Percentiles rank a stretch among this genome's conserved stretches.
Evolutionary conservation across 352 stramenopile species (phyloP).

Genomic region (Globisporangium canariense): DNA sequence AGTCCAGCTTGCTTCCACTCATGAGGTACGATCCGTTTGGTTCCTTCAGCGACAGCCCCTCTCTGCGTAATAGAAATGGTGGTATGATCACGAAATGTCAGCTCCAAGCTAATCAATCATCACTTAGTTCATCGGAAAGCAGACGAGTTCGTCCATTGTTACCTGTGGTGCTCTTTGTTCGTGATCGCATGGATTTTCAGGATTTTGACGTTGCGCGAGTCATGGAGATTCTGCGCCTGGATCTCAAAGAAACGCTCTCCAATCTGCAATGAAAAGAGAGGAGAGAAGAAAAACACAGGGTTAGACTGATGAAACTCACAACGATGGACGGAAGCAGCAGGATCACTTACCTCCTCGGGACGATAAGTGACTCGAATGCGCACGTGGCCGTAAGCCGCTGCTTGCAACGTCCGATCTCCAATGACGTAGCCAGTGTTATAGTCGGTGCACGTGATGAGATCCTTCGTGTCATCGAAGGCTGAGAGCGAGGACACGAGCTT

Average conservation of each 20-base stretch:
- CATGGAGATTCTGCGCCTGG: conserved; percentile 82
- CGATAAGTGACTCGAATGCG: conserved; percentile 85
- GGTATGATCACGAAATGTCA: not conserved
- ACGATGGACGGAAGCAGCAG: not conserved
- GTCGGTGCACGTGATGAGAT: conserved; percentile 78
- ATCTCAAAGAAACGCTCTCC: conserved; percentile 87
- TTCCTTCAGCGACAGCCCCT: conserved; percentile 86
- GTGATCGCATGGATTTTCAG: conserved; percentile 83
- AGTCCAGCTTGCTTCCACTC: conserved; percentile 86
- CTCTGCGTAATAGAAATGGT: conserved; percentile 29
- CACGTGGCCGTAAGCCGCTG: conserved; percentile 81
- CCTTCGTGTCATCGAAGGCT: conserved; percentile 61
- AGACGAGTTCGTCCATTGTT: conserved; percentile 1
- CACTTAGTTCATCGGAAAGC: not conserved
- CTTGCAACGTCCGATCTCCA: conserved; percentile 76
- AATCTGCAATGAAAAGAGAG: conserved; percentile 35
- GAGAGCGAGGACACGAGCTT: conserved; percentile 75
- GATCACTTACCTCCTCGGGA: conserved; percentile 50
- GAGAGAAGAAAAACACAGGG: not conserved
- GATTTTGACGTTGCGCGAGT: conserved; percentile 84
- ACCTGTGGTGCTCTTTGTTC: conserved; percentile 88
- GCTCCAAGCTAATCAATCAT: not conserved
- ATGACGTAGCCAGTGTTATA: conserved; percentile 86
- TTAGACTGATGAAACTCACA: not conserved
- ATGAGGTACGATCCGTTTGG: conserved; percentile 78